These are phyloP conservation scores for Avena atlantica DNA, from an alignment of 176 grass and related monocot species.

Conservation along the genomic window DNA sequence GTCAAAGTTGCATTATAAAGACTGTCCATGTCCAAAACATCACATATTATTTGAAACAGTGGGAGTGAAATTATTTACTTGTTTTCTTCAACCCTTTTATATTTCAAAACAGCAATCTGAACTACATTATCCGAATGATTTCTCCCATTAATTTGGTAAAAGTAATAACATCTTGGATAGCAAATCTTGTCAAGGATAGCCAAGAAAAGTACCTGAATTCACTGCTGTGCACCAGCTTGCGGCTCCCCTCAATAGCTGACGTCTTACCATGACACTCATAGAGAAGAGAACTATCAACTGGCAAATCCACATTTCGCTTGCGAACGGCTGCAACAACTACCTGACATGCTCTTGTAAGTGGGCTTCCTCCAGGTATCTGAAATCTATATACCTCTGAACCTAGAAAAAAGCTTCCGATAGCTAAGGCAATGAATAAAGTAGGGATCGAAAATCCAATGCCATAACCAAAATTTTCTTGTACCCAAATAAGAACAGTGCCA, in stretches of 20 bases:
- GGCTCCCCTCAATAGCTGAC: constrained; percentile 65
- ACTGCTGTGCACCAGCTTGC: constrained; percentile 70
- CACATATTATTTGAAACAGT: not conserved
- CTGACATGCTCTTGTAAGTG: constrained; percentile 81
- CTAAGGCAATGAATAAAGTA: constrained; percentile 75
- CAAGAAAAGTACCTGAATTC: constrained; percentile 68
- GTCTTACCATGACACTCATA: constrained; percentile 67
- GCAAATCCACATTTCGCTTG: constrained; percentile 61
- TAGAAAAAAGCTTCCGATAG: constrained; percentile 71
- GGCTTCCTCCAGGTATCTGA: constrained; percentile 83
- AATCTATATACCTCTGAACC: constrained; percentile 80
- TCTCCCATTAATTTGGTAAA: constrained; percentile 3
- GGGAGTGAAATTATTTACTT: not conserved
- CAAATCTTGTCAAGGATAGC: constrained; percentile 26
- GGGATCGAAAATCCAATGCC: constrained; percentile 76
- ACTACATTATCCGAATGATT: constrained; percentile 3
- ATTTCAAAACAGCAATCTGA: constrained; percentile 18
- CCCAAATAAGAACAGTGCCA: constrained; percentile 75
- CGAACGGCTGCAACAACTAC: constrained; percentile 70
- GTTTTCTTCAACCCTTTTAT: not conserved
- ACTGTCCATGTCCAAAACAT: not conserved
- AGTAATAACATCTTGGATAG: not conserved
- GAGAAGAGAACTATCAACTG: constrained; percentile 74
- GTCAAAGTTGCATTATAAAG: not conserved
- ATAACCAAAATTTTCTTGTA: constrained; percentile 90